Base-by-base conservation (phyloP, 2,329 filamentous ascomycete genomes). In the Boeremia lycopersici region DNA sequence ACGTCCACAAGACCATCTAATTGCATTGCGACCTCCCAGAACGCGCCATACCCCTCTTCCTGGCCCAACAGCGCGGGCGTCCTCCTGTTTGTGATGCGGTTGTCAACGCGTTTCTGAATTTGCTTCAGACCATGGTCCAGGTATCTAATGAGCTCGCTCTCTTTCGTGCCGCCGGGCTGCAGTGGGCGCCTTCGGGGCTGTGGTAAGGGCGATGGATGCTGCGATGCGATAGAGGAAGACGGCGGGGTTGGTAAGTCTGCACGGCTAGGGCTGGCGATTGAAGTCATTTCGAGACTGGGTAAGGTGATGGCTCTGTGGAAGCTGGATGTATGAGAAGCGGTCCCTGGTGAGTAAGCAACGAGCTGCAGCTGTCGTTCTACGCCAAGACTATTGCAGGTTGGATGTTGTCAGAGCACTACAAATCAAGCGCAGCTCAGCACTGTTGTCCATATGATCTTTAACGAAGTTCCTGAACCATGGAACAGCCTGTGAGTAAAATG, bases 1-100 rank as follows among this genome's bases (percentile, higher is more conserved):
- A 96, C 83, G 72, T 96, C 89, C 13, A 96, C 77, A 11, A 96
- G 72, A 6, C 82, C 81, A 51, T 93, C 89, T 0, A 96, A 74
- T 67, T 96, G 91, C 52, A 79, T 84, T 48, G 86, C 90, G 4
- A 91, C 83, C 67, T 93, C 88, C 44, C 78, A 80, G 71, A 93
- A 89, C 46, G 76, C 84, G 48, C 79, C 77, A 60, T 88, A 89
- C 1, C 84, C 84, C 30, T 75, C 72, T 4, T 77, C 76, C 12
- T 74, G 70, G 26, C 71, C 70, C 6, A 56, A 49, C 15, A 57
- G 51, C n/a, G 48, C 57, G 70, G 82, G 83, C 19, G 79, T 81
- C 69, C 82, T 59, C 79, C 76, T 60, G 79, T 83, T 62, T 7
- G 67, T 68, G 11, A 60, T 50, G n/a, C 70, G 61, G 15, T 72